A percentile compares a stretch with the other conserved stretches of the same genome.
These are phyloP conservation scores for Cercophora newfieldiana DNA, from an alignment of 495 filamentous ascomycete species.

Conservation along the genomic window DNA sequence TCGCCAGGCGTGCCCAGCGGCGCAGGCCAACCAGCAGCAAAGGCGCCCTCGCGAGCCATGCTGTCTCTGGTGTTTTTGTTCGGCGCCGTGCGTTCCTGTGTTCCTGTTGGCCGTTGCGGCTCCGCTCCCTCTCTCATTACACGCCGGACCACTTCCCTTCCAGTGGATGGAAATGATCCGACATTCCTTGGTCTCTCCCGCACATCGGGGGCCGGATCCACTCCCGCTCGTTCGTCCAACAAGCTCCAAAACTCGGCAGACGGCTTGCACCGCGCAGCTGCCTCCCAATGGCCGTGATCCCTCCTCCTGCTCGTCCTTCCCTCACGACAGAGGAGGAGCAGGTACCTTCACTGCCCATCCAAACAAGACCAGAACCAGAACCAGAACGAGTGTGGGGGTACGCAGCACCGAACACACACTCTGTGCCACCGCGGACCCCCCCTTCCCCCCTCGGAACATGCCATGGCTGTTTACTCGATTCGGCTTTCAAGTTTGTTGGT, in stretches of 20 bases:
- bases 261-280: background rate
- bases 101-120: constrained; percentile 6
- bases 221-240: background rate
- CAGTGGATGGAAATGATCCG: background rate
- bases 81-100: background rate
- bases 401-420: background rate
- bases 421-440: background rate
- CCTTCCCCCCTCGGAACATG: background rate
- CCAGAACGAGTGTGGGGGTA: background rate
- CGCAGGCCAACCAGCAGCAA: background rate
- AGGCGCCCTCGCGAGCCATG: background rate
- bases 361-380: no score
- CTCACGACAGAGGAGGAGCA: background rate
- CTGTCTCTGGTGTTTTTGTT: background rate
- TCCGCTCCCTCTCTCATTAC: background rate
- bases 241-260: no score
- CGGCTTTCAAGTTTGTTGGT: background rate
- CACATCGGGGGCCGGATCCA: background rate
- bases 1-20: background rate
- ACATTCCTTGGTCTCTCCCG: background rate
- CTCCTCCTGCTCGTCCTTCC: background rate
- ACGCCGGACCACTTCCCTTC: background rate
- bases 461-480: background rate
- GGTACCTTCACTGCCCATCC: no score
- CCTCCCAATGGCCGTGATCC: no score